Evolutionary conservation across 208 protist genomes (phyloP).

Genomic region (Leishmania martiniquensis): DNA sequence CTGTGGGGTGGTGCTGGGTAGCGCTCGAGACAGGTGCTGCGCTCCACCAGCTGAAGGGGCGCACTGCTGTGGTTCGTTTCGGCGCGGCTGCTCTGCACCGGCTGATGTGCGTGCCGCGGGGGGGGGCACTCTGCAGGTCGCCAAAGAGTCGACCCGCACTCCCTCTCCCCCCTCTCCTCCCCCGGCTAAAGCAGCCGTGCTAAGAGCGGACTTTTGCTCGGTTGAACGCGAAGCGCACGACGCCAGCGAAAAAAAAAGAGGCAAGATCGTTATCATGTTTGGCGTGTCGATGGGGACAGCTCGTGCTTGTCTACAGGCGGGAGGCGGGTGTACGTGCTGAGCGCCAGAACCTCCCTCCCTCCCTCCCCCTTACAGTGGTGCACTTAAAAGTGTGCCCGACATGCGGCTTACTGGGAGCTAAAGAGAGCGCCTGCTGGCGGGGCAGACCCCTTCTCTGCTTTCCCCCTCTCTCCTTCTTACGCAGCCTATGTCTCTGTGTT

Average conservation of each 20-base stretch:
- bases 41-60: neutral
- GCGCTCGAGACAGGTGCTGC: neutral
- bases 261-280: too few relatives aligned
- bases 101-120: too few relatives aligned
- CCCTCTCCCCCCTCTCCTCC: too few relatives aligned
- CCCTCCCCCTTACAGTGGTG: neutral
- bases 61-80: neutral
- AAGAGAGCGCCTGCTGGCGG: neutral
- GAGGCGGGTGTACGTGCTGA: neutral
- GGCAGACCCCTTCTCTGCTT: neutral
- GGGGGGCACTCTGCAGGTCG: too few relatives aligned
- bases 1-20: neutral
- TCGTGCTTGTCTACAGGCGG: neutral
- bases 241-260: too few relatives aligned
- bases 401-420: neutral
- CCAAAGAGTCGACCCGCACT: too few relatives aligned
- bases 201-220: too few relatives aligned
- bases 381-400: too few relatives aligned
- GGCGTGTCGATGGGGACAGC: too few relatives aligned
- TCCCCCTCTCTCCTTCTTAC: neutral
- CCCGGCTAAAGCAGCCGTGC: too few relatives aligned
- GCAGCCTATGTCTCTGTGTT: neutral
- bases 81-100: too few relatives aligned
- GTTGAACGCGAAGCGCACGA: too few relatives aligned
- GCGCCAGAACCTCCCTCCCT: neutral